Base-by-base conservation (phyloP, 148 eudicot genomes). In the Nyssa sinensis region DNA sequence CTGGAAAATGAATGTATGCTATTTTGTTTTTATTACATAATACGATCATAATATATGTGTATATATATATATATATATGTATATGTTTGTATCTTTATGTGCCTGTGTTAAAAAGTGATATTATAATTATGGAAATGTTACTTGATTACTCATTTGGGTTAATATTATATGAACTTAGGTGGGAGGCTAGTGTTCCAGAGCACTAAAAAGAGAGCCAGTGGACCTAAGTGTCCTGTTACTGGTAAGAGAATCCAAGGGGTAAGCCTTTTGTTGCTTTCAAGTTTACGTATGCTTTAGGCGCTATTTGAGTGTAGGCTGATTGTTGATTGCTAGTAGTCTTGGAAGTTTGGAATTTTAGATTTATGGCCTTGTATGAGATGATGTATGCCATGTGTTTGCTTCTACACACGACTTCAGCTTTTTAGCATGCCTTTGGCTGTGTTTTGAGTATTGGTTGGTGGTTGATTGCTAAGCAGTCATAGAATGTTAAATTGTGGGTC, bases 181-280 rank as follows among this genome's bases (percentile, higher is more conserved):
- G 89, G 89, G 66, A 84, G 79, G 78, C 78, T 86, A 57, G 79
- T 86, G 66, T 86, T 84, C 37, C 89, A 84, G 80, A 86, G 59
- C 77, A 86, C 87, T 11, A 86, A 86, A 80, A 86, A 86, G 85
- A 78, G 89, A 66, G 89, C 89, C 33, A 86, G 87, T 29, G 89
- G 89, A 68, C 89, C 89, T 31, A 86, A 84, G 57, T 86, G 89
- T 68, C 85, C 85, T 19, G 85, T 86, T 23, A 86, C 89, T 23
- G 89, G 89, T 64, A 86, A 86, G 76, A 78, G 86, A 74, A 83
- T 86, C 74, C 86, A 86, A 76, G 89, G 89, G 82, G 89, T 86
- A 83, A 49, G 59, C 49, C 7, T 27, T 53, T 12, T 58, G 59
- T 75, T 47, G 3, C 25, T 27, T 34, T 32, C 35, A 33, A 17